Conservation (phyloP, 495 filamentous ascomycete genomes). For the Elaphomyces granulatus region DNA sequence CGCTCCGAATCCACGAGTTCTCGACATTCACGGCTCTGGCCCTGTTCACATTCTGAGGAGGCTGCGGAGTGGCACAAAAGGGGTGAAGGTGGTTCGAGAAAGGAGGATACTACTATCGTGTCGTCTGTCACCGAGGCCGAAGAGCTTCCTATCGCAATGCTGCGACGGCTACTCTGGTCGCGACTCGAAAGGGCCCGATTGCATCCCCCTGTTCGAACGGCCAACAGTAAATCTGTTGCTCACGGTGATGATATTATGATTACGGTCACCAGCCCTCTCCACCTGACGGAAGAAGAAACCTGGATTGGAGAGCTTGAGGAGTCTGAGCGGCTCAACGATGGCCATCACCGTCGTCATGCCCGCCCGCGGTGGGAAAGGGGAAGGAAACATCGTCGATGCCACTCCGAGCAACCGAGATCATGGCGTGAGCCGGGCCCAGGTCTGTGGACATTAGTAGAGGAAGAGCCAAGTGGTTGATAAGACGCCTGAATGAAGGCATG, state of each 20-base stretch:
- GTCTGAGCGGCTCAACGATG: too few species aligned
- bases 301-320: too few species aligned
- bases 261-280: too few species aligned
- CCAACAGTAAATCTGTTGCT: too few species aligned
- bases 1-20: constrained; percentile 11
- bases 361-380: too few species aligned
- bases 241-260: too few species aligned
- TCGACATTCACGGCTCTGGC: constrained; percentile 13
- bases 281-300: too few species aligned
- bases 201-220: constrained; percentile 3
- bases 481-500: too few species aligned
- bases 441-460: constrained; percentile 27
- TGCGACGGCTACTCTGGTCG: constrained; percentile 25
- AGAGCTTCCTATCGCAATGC: constrained; percentile 2
- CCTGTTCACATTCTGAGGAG: constrained; percentile 4
- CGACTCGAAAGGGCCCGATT: constrained; percentile 24
- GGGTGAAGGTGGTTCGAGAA: neutral
- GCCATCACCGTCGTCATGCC: neutral
- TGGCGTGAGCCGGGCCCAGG: constrained; percentile 28
- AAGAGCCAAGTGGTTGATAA: constrained; percentile 11
- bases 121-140: constrained; percentile 7
- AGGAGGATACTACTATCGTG: neutral
- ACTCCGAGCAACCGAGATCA: constrained; percentile 30
- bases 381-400: constrained; percentile 25
- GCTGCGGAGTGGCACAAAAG: neutral